phyloP scores from a whole-genome alignment of 148 eudicot genomes.

The Simmondsia chinensis region DNA sequence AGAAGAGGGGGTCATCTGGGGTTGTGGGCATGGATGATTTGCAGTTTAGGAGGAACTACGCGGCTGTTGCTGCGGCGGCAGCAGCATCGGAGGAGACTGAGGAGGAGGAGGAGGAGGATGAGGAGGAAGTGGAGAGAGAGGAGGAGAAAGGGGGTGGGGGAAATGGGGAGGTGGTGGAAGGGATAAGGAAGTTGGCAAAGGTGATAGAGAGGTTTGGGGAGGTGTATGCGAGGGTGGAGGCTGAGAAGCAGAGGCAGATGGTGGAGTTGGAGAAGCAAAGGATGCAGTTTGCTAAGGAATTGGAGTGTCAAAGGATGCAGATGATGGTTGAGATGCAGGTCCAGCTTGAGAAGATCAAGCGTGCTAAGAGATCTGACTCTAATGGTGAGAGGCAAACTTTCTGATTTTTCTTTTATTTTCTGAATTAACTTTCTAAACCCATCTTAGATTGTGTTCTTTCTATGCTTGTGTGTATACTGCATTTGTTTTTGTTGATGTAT shows the following conservation, averaged over 20 bases:
- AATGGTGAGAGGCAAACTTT: conserved; percentile 34
- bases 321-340: conserved; percentile 74
- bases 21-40: conserved; percentile 30
- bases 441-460: neutral
- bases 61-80: conserved; percentile 68
- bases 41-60: conserved; percentile 63
- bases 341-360: conserved; percentile 65
- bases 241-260: conserved; percentile 61
- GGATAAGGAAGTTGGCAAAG: conserved; percentile 47
- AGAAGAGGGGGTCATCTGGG: conserved; percentile 39
- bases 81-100: conserved; percentile 33
- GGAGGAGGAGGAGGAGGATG: conserved; percentile 25
- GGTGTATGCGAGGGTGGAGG: conserved; percentile 57
- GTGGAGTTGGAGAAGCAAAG: conserved; percentile 72
- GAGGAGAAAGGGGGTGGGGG: conserved; percentile 9
- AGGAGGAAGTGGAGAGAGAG: conserved; percentile 25
- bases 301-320: conserved; percentile 83
- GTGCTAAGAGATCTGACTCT: conserved; percentile 36
- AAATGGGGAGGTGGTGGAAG: conserved; percentile 26
- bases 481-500: neutral
- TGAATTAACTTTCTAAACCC: neutral
- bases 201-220: conserved; percentile 73
- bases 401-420: neutral
- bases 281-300: conserved; percentile 71
- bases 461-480: neutral